Evolutionary conservation across 768 basidiomycete genomes (phyloP).

Genomic region (Tylopilus sp.): DNA sequence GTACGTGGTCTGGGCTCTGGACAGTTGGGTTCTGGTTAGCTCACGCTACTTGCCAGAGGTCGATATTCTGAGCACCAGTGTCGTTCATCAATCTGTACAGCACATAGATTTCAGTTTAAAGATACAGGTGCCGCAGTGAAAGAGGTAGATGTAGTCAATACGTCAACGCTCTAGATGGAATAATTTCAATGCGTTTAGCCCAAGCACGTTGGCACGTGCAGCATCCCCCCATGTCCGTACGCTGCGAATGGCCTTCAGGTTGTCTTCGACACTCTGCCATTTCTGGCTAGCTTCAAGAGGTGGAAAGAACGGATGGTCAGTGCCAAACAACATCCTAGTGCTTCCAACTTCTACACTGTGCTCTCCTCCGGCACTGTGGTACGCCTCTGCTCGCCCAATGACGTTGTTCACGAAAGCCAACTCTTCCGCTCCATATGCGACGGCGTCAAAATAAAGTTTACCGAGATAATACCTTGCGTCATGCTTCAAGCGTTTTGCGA

Average conservation of each 20-base stretch:
- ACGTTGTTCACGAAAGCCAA: conserved; percentile 73
- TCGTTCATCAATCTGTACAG: conserved; percentile 86
- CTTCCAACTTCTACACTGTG: conserved; percentile 43
- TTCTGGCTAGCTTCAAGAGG: conserved; percentile 64
- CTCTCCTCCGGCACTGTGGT: conserved; percentile 35
- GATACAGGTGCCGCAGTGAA: conserved; percentile 65
- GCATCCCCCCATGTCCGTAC: conserved; percentile 41
- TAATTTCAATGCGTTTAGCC: conserved; percentile 68
- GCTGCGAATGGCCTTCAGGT: conserved; percentile 69
- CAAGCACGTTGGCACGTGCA: conserved; percentile 61
- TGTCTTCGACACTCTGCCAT: conserved; percentile 86
- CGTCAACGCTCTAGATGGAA: conserved; percentile 47
- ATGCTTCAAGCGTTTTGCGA: conserved; percentile 68
- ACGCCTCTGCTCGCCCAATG: conserved; percentile 56
- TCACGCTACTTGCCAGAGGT: conserved; percentile 57
- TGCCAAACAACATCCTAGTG: conserved; percentile 71
- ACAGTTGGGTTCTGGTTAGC: background rate
- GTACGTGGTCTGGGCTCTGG: conserved; percentile 39
- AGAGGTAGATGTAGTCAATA: conserved; percentile 6
- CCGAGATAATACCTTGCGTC: conserved; percentile 85
- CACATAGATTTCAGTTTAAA: conserved; percentile 98
- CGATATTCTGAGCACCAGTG: conserved; percentile 91
- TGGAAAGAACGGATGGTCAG: conserved; percentile 91
- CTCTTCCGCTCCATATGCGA: conserved; percentile 87
- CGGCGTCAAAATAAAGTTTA: conserved; percentile 78